Conservation (phyloP, 2,329 filamentous ascomycete species). For the Aspergillus piperis region DNA sequence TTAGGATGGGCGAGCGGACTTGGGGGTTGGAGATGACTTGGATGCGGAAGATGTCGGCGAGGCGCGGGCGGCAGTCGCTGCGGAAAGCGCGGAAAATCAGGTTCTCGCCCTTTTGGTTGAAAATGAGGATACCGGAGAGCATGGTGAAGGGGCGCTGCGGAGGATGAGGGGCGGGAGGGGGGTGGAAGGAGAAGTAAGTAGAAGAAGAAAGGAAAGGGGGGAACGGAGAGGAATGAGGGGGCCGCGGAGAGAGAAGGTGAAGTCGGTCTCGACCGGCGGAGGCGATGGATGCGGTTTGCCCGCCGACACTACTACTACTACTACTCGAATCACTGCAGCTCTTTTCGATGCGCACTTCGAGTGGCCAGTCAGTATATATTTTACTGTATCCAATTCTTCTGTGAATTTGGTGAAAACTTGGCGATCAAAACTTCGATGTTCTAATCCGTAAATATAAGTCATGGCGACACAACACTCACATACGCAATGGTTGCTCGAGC, state of each 20-base stretch:
- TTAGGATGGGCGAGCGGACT: slow-evolving; percentile 95
- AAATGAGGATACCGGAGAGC: slow-evolving; percentile 95
- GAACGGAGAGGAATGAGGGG: slow-evolving; percentile 4
- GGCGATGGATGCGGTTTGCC: background rate
- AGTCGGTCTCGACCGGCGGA: background rate
- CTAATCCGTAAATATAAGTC: no score
- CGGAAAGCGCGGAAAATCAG: slow-evolving; percentile 99
- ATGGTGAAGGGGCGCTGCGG: slow-evolving; percentile 55
- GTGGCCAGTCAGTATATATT: no score
- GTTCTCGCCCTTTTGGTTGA: slow-evolving; percentile 99
- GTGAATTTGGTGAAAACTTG: no score
- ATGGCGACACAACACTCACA: no score
- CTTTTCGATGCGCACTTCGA: no score
- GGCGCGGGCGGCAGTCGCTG: slow-evolving; percentile 94
- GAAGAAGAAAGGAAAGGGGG: slow-evolving; percentile 9
- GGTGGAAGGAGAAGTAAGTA: background rate
- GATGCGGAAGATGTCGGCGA: slow-evolving; percentile 98
- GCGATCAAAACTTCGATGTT: no score
- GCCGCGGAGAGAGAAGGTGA: background rate
- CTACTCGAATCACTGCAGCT: no score
- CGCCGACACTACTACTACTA: no score
- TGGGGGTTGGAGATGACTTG: slow-evolving; percentile 98
- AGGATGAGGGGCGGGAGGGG: slow-evolving; percentile 11
- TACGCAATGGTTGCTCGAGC: no score
- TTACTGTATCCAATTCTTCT: no score